Conservation (phyloP, 345 rosid genomes). For the Pseudoturritis turrita region DNA sequence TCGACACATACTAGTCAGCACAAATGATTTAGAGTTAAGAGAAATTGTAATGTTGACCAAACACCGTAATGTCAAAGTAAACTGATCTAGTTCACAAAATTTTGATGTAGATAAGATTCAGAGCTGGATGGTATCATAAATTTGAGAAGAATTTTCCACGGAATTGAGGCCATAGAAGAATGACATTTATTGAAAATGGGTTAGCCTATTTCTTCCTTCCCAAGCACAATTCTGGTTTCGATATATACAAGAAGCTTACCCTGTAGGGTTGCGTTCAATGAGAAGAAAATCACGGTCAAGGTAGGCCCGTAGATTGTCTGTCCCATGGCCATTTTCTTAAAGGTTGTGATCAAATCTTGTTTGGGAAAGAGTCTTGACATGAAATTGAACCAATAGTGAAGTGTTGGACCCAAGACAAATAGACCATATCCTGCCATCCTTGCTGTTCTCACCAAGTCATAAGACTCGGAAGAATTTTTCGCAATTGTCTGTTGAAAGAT, state of each 20-base stretch:
- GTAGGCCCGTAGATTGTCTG: slow-evolving; percentile 67
- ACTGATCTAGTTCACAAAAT: neutral
- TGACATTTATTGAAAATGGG: neutral
- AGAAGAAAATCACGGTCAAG: slow-evolving; percentile 75
- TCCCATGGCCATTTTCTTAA: slow-evolving; percentile 82
- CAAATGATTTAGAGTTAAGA: neutral
- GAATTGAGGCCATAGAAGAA: neutral
- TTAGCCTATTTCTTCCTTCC: neutral
- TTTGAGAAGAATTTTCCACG: neutral
- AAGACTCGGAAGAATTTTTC: slow-evolving; percentile 38
- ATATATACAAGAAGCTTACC: slow-evolving; percentile 37
- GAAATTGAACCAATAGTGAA: slow-evolving; percentile 79
- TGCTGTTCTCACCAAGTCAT: slow-evolving; percentile 64
- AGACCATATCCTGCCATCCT: slow-evolving; percentile 86
- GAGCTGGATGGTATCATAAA: neutral
- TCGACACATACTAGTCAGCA: neutral
- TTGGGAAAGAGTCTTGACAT: slow-evolving; percentile 66
- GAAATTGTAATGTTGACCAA: neutral
- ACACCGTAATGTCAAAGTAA: neutral
- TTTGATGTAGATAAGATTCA: neutral
- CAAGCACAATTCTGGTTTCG: neutral
- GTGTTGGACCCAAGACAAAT: slow-evolving; percentile 66
- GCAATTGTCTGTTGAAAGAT: slow-evolving; percentile 40
- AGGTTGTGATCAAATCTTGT: slow-evolving; percentile 57
- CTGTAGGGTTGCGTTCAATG: slow-evolving; percentile 60